Evolutionary conservation across 2,329 filamentous ascomycete species (phyloP).

Genomic region (Cordyceps tenuipes): DNA sequence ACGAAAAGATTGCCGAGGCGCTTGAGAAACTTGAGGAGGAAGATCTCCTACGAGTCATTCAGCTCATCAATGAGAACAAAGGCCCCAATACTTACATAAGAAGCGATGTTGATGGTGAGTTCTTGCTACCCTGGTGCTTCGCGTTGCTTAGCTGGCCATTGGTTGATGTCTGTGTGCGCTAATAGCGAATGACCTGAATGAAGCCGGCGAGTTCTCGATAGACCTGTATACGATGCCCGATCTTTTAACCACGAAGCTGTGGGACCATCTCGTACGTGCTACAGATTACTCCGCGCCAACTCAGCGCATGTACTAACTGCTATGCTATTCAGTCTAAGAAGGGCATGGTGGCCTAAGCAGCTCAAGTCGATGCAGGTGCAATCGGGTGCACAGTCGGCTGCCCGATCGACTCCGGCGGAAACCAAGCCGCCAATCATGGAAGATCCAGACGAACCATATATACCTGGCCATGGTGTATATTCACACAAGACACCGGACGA

Average conservation of each 20-base stretch:
- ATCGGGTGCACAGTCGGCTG: neutral
- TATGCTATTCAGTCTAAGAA: slow-evolving; percentile 29
- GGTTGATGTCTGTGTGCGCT: slow-evolving; percentile 20
- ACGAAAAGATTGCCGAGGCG: slow-evolving; percentile 93
- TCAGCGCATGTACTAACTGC: neutral
- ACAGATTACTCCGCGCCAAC: neutral
- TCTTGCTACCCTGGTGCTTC: slow-evolving; percentile 11
- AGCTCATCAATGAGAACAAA: slow-evolving; percentile 98
- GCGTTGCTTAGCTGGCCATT: slow-evolving; percentile 12
- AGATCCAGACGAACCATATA: neutral
- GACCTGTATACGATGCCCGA: slow-evolving; percentile 97
- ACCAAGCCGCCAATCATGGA: neutral
- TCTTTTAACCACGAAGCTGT: slow-evolving; percentile 80
- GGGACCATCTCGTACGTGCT: slow-evolving; percentile 64
- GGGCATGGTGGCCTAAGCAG: slow-evolving; percentile 26
- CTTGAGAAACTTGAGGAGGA: slow-evolving; percentile 86
- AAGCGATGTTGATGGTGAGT: slow-evolving; percentile 90
- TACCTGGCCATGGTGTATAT: neutral
- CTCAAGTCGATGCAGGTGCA: neutral
- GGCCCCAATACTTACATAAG: slow-evolving; percentile 89
- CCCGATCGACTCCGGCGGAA: neutral
- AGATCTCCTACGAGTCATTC: slow-evolving; percentile 86
- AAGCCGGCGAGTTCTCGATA: slow-evolving; percentile 93
- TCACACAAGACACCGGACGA: neutral
- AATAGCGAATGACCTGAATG: slow-evolving; percentile 28